Conservation (phyloP, 2,329 filamentous ascomycete species). For the Colletotrichum lini region DNA sequence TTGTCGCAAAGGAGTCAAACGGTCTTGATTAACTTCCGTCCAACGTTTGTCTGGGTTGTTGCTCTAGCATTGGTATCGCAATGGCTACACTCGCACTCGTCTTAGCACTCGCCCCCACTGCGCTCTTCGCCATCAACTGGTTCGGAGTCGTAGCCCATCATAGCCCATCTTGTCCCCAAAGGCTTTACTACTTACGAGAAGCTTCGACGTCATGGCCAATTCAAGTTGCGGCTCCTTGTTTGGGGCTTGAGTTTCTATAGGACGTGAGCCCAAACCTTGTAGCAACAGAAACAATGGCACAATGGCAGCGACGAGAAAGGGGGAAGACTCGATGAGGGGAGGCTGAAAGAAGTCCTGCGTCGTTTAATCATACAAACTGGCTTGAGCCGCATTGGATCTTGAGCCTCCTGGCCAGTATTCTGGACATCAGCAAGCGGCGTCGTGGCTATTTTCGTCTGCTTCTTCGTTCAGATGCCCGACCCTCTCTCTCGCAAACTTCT, state of each 20-base stretch:
- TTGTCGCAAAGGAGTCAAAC: slow-evolving; percentile 2
- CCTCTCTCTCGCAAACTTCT: background rate
- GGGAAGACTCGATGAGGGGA: background rate
- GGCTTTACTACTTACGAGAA: slow-evolving; percentile 4
- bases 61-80: background rate
- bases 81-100: background rate
- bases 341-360: background rate
- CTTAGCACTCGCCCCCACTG: background rate
- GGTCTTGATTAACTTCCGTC: background rate
- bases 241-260: slow-evolving; percentile 40
- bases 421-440: background rate
- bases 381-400: slow-evolving; percentile 24
- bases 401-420: slow-evolving; percentile 19
- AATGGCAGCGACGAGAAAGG: background rate
- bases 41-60: slow-evolving; percentile 2
- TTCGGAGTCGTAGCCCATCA: background rate
- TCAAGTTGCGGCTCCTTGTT: slow-evolving; percentile 33
- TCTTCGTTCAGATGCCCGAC: background rate
- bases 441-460: slow-evolving; percentile 11
- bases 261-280: slow-evolving; percentile 40
- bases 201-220: slow-evolving; percentile 32
- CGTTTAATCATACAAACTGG: slow-evolving; percentile 9
- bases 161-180: background rate
- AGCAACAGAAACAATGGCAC: slow-evolving; percentile 17
- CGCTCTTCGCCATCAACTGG: background rate